Evolutionary conservation across 2,329 filamentous ascomycete species (phyloP).

Genomic region (Exophiala spinifera): DNA sequence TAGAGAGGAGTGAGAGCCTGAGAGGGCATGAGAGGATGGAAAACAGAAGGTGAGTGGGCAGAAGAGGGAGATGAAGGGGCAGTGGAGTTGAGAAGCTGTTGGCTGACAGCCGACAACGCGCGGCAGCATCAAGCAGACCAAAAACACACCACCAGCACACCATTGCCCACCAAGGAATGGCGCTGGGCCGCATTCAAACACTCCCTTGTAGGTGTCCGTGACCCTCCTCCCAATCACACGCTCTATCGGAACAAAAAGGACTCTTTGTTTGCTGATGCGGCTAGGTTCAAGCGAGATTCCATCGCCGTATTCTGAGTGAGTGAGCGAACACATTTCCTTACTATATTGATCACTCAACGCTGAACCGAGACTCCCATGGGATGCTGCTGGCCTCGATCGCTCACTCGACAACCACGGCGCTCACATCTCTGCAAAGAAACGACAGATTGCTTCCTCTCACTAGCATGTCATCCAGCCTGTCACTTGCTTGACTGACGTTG

Average conservation of each 20-base stretch:
- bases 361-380: too few species aligned
- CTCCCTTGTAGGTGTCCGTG: slow-evolving; percentile 1
- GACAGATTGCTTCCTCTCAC: too few species aligned
- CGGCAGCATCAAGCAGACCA: slow-evolving; percentile 3
- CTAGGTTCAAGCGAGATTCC: background rate
- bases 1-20: background rate
- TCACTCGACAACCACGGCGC: background rate
- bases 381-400: too few species aligned
- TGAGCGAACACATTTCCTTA: too few species aligned
- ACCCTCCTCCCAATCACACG: background rate
- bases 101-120: slow-evolving; percentile 12
- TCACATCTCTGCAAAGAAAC: too few species aligned
- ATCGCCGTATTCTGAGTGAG: too few species aligned
- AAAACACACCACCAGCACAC: too few species aligned
- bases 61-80: slow-evolving; percentile 22
- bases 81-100: slow-evolving; percentile 8
- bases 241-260: background rate
- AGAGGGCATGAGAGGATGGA: slow-evolving; percentile 1
- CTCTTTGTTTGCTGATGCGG: background rate
- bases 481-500: background rate
- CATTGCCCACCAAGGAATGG: slow-evolving; percentile 4
- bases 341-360: too few species aligned
- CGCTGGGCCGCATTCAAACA: slow-evolving; percentile 10
- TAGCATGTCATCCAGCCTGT: background rate
- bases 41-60: slow-evolving; percentile 1